Base-by-base conservation (phyloP, 805 yeast genomes). In the Saccharomycopsis oosterbeekiorum region DNA sequence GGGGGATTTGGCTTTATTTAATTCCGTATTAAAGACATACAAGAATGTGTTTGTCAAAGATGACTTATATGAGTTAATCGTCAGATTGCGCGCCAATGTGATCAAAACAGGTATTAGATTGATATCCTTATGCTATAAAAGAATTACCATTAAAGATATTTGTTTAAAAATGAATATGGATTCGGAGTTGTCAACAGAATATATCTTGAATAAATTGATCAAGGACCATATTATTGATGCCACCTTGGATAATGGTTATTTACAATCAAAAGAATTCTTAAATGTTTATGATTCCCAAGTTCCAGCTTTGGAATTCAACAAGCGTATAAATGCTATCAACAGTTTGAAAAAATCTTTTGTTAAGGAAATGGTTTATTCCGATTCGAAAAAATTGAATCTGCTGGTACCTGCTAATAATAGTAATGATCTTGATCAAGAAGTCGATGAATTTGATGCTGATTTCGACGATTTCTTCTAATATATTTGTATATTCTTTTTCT, bases 191-290 rank as follows among this genome's bases (percentile, higher is more conserved):
- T 86, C 93, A 68, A 96, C 97, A 1, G 99, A 94, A 76, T 94
- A 93, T 73, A 91, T 94, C 73, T 97, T 94, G 24, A 89, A 97
- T 43, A 93, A 94, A 77, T 94, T 97, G 29, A 93, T 94, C 62
- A 85, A 97, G 69, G 99, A 94, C 72, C 97, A 97, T 63, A 98
- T 94, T 59, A 89, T 94, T 71, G 98, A 94, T 70, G 98, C 99
- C 2, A 82, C 84, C 60, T 88, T 94, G 67, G 89, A 94, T 71
- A 97, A 92, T 74, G 89, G 89, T 70, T 92, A 77, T 72, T 92
- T 94, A 88, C 92, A 91, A 75, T 86, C 96, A 43, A 86, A 84
- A 67, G 99, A 94, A 73, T 76, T 89, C 62, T 75, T 84, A 69
- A 97, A 94, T 72, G 81, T 92, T 57, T 94, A 94, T 73, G 86